Percentiles rank a stretch among this genome's conserved stretches.
These are phyloP conservation scores for Neurospora terricola DNA, from an alignment of 495 filamentous ascomycete genomes.

Conservation along the genomic window DNA sequence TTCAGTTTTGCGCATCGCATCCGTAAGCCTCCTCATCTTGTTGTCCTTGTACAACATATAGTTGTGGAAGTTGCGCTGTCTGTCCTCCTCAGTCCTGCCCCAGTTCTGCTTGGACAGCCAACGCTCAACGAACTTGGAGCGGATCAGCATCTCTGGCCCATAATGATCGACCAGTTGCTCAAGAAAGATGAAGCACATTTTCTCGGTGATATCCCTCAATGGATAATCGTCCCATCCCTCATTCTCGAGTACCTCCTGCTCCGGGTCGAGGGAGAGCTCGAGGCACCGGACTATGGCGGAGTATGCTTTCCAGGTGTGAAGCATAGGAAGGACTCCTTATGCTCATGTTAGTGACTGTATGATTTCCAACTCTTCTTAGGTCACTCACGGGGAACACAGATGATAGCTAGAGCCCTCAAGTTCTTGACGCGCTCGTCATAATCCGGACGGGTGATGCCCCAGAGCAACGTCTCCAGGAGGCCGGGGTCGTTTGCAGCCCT, in stretches of 20 bases:
- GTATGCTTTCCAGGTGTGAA: conserved; percentile 35
- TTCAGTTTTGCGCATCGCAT: conserved; percentile 23
- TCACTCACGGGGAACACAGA: conserved; percentile 19
- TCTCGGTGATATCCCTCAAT: conserved; percentile 42
- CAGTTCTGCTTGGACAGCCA: conserved; percentile 49
- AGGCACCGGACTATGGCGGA: conserved; percentile 42
- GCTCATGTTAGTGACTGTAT: not conserved
- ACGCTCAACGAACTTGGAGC: conserved; percentile 41
- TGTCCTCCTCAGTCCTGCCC: conserved; percentile 34
- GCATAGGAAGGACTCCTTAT: conserved; percentile 16
- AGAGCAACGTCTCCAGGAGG: conserved; percentile 33
- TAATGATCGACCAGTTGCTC: conserved; percentile 33
- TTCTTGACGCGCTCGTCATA: conserved; percentile 41
- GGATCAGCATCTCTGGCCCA: conserved; percentile 32
- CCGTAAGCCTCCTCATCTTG: conserved; percentile 35
- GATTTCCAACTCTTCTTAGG: not conserved
- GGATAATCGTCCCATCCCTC: conserved; percentile 41
- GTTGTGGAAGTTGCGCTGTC: conserved; percentile 33
- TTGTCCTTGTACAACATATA: conserved; percentile 34
- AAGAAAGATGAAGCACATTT: conserved; percentile 39
- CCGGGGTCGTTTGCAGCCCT: conserved; percentile 37
- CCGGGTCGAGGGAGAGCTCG: conserved; percentile 39
- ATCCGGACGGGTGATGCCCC: conserved; percentile 39
- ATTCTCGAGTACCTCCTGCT: conserved; percentile 37
- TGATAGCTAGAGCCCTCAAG: conserved; percentile 34